Evolutionary conservation across 2,329 filamentous ascomycete species (phyloP).

Genomic region (Penicillium sp.): DNA sequence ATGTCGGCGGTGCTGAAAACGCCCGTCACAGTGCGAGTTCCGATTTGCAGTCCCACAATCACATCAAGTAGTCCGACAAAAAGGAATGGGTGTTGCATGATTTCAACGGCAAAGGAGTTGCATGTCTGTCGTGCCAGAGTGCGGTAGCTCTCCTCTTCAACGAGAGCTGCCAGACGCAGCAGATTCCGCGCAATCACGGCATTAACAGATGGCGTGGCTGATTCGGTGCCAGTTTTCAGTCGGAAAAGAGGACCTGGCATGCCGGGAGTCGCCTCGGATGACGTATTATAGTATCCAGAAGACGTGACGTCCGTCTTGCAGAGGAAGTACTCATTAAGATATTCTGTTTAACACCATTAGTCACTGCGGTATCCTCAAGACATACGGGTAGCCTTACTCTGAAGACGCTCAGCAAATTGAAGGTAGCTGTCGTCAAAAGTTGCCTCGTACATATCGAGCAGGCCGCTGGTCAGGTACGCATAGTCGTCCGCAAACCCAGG

Average conservation of each 20-base stretch:
- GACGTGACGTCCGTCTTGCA: constrained; percentile 55
- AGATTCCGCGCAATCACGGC: constrained; percentile 83
- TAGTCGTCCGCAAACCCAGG: constrained; percentile 91
- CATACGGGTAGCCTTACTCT: constrained; percentile 56
- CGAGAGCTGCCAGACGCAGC: constrained; percentile 72
- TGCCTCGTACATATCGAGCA: constrained; percentile 81
- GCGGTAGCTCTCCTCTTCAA: constrained; percentile 67
- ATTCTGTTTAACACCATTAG: constrained; percentile 52
- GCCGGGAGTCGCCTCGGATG: constrained; percentile 59
- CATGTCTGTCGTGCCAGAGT: constrained; percentile 71
- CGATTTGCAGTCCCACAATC: constrained; percentile 74
- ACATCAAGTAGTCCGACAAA: constrained; percentile 78
- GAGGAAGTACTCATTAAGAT: constrained; percentile 76
- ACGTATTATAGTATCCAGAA: constrained; percentile 46
- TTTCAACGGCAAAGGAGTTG: constrained; percentile 84
- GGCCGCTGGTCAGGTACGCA: constrained; percentile 79
- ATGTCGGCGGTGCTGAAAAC: constrained; percentile 47
- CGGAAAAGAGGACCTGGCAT: constrained; percentile 68
- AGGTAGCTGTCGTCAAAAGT: constrained; percentile 77
- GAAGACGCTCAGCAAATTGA: constrained; percentile 77
- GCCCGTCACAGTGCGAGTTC: constrained; percentile 63
- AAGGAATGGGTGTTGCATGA: constrained; percentile 89
- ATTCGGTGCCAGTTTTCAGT: constrained; percentile 94
- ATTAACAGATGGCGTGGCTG: constrained; percentile 85
- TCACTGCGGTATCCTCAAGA: not conserved